Base-by-base conservation (phyloP, 2,329 filamentous ascomycete species). In the Pestalotiopsis sp. region DNA sequence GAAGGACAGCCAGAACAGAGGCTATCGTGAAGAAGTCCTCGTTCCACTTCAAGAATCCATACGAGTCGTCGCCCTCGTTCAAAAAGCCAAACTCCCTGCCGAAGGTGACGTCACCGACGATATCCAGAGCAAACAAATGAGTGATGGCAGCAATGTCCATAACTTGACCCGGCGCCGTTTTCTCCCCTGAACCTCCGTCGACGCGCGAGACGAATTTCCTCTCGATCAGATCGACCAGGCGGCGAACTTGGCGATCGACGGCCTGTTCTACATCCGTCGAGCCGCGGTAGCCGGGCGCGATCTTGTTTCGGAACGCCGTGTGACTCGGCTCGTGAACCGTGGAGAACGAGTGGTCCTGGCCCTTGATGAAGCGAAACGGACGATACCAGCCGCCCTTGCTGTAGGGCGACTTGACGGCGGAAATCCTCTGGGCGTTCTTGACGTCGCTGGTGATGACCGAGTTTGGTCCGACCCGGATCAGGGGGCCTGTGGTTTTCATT, bases 381-480 rank as follows among this genome's bases (percentile, higher is more conserved):
- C 61, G 61, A 49, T 70, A 70, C 66, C 66, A 70, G 4, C 66
- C 65, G 4, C 69, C 69, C n/a, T 68, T 70, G 41, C 39, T 38
- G 49, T 70, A 70, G 13, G 64, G 41, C 13, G 69, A 70, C 49
- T 64, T 66, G n/a, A 63, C 25, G 2, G 58, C 66, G 49, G 62
- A 63, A 49, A 70, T 70, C 14, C 41, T 49, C 59, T 68, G 69
- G 7, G 45, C 49, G 6, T 39, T 56, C 58, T 62, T 65, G 14
- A 66, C 66, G 49, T 70, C 69, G 20, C 65, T 70, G 13, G 69
- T 68, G 39, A 70, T 66, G 36, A 70, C 66, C n/a, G 63, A 57
- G n/a, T 68, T 67, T 20, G 69, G 69, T 7, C 69, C 69, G 20
- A 68, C 68, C n/a, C 69, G 63, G 36, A 70, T 63, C 23, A 70